phyloP scores from a whole-genome alignment of 257 asterid species.

The Przewalskia tangutica region DNA sequence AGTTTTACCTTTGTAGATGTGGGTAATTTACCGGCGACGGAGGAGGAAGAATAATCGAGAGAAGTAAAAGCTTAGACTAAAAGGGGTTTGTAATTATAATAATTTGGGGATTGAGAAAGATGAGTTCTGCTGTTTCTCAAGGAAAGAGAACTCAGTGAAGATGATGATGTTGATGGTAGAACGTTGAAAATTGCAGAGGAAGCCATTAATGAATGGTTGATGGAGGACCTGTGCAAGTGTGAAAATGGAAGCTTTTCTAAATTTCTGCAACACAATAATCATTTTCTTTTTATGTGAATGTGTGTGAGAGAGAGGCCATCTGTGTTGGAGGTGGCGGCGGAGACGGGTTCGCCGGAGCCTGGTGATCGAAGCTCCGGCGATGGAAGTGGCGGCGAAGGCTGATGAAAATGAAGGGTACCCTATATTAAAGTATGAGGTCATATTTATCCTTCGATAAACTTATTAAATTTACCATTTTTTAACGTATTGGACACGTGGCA shows the following conservation, averaged over 20 bases:
- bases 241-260: too few relatives aligned
- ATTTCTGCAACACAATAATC: neutral
- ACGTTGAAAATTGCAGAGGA: slow-evolving; percentile 26
- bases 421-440: too few relatives aligned
- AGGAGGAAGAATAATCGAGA: slow-evolving; percentile 29
- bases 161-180: too few relatives aligned
- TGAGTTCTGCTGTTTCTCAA: slow-evolving; percentile 18
- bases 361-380: too few relatives aligned
- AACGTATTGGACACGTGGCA: too few relatives aligned
- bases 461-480: too few relatives aligned
- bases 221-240: neutral
- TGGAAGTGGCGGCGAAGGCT: too few relatives aligned
- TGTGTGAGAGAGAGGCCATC: neutral
- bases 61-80: slow-evolving; percentile 39
- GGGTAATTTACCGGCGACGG: slow-evolving; percentile 14
- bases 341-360: too few relatives aligned
- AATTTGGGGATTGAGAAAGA: neutral
- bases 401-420: too few relatives aligned
- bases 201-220: slow-evolving; percentile 29
- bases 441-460: too few relatives aligned
- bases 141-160: neutral
- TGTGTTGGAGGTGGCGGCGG: too few relatives aligned
- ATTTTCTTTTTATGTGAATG: neutral
- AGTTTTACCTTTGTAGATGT: slow-evolving; percentile 17
- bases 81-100: slow-evolving; percentile 20